These are phyloP conservation scores for Vigna mungo DNA, from an alignment of 306 rosid species.

Conservation along the genomic window DNA sequence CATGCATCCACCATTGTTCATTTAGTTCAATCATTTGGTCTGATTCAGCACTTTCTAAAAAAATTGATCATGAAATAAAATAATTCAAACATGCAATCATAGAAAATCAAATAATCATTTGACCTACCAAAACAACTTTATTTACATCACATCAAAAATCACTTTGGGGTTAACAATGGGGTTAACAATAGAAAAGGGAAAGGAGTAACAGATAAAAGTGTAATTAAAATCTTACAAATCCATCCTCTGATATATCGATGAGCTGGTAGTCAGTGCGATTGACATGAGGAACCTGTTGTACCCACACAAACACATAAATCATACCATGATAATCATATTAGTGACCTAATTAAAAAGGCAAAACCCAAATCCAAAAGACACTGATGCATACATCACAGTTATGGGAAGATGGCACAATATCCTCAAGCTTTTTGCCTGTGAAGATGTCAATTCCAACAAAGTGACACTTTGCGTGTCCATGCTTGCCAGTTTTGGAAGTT, in stretches of 20 bases:
- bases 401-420: constrained; percentile 98
- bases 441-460: constrained; percentile 95
- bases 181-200: neutral
- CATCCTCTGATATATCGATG: constrained; percentile 97
- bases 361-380: constrained; percentile 27
- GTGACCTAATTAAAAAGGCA: neutral
- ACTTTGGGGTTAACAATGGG: neutral
- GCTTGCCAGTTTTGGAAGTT: constrained; percentile 97
- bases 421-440: constrained; percentile 92
- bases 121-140: constrained; percentile 13
- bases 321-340: neutral
- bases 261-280: constrained; percentile 95
- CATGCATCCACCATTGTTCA: neutral
- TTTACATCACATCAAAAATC: constrained; percentile 4
- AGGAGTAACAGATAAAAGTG: neutral
- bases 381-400: constrained; percentile 80
- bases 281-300: constrained; percentile 89
- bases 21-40: neutral
- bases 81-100: neutral
- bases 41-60: neutral
- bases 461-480: constrained; percentile 98
- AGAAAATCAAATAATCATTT: neutral
- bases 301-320: constrained; percentile 22
- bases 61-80: neutral
- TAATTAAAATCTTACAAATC: constrained; percentile 70